Conservation (phyloP, 371 early-diverging fungal genomes). For the Actinomortierella ambigua region DNA sequence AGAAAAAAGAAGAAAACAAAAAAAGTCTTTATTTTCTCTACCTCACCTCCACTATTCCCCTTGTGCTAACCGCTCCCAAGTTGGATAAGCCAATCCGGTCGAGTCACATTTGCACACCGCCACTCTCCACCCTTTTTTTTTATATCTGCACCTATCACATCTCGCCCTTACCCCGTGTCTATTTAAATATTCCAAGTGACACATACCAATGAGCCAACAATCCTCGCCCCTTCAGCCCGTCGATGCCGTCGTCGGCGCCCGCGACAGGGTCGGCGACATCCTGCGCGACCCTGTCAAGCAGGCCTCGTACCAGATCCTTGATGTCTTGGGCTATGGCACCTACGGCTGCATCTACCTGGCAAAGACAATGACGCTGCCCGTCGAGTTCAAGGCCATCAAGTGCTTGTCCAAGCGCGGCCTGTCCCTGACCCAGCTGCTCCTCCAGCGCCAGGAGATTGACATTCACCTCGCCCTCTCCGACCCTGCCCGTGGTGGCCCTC, state of each 20-base stretch:
- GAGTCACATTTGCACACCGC: no score
- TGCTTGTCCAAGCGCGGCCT: constrained; percentile 71
- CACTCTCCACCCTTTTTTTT: no score
- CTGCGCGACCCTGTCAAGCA: constrained; percentile 16
- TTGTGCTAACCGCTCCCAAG: no score
- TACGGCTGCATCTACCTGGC: constrained; percentile 68
- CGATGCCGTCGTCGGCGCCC: constrained; percentile 49
- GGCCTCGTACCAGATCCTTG: constrained; percentile 46
- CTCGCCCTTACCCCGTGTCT: no score
- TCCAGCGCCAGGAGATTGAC: constrained; percentile 77
- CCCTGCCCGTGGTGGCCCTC: constrained; percentile 39
- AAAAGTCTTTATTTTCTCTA: no score
- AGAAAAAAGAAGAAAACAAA: no score
- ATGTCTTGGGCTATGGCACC: constrained; percentile 65
- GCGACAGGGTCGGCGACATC: constrained; percentile 49
- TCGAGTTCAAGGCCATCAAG: constrained; percentile 71
- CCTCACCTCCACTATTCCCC: no score
- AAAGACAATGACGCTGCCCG: constrained; percentile 44
- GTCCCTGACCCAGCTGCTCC: constrained; percentile 58
- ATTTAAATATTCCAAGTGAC: no score
- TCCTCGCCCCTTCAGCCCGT: constrained; percentile 16
- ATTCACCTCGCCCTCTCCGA: constrained; percentile 65
- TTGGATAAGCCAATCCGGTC: no score
- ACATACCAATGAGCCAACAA: constrained; percentile 21
- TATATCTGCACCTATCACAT: no score